Base-by-base conservation (phyloP, 129 eudicot genomes). In the Erigeron canadensis region DNA sequence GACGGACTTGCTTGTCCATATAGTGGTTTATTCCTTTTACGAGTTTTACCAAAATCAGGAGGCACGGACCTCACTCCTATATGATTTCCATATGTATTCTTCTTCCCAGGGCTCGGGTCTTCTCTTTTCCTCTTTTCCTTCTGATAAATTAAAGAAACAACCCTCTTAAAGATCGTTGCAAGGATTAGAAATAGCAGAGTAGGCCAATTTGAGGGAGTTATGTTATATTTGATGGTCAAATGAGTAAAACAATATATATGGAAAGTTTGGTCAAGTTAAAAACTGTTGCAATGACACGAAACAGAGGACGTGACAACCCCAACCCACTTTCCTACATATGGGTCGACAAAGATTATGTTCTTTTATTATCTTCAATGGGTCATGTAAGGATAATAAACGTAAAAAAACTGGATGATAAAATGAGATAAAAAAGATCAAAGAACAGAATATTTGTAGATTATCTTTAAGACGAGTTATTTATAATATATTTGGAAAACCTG, bases 101-200 rank as follows among this genome's bases (percentile, higher is more conserved):
- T 86, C 63, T 47, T 62, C 54, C 72, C 80, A 42, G 88, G 88
- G 41, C 86, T 88, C 8, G 91, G 86, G 6, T 43, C 60, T 51
- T 88, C 96, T 4, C 74, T 66, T 60, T 80, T 81, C 73, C 86
- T 86, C 80, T 86, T 90, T 9, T 66, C 75, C 69, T 72, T 80
- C 99, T 90, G 79, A 45, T 57, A 18, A 3, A 12, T 74, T 28
- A 42, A n/a, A 66, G 63, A 53, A 0, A 71, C 10, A 74, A 9
- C 22, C 53, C 11, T 42, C 58, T 5, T 43, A 38, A 41, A 41
- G 16, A 40, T 9, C 16, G 38, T 80, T 59, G 34, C 46, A 60
- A 60, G n/a, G 10, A 41, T 0, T 5, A 10, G 5, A 8, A 38
- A 16, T 17, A 23, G 44, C 37, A 3, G 16, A 70, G 41, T 21